Percentiles rank a stretch among this genome's conserved stretches.
These are phyloP conservation scores for Raphanus hybrid DNA, from an alignment of 441 rosid species.

Conservation along the genomic window DNA sequence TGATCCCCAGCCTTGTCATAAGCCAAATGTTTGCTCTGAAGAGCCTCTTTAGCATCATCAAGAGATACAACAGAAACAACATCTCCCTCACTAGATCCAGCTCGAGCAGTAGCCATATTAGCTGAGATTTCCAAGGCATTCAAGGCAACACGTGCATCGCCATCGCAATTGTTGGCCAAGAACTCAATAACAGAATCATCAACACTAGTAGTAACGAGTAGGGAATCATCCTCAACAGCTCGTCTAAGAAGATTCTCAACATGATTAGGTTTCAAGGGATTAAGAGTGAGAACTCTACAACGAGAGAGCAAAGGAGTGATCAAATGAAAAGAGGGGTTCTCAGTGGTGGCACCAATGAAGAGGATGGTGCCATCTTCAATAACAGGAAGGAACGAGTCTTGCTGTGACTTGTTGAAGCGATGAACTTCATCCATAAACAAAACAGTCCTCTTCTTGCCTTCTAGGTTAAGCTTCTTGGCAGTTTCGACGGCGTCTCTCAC, in stretches of 20 bases:
- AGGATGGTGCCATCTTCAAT: slow-evolving; percentile 87
- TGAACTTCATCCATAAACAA: slow-evolving; percentile 88
- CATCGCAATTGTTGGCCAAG: slow-evolving; percentile 68
- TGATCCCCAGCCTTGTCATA: slow-evolving; percentile 87
- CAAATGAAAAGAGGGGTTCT: slow-evolving; percentile 88
- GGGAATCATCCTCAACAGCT: slow-evolving; percentile 46
- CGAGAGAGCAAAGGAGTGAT: slow-evolving; percentile 79
- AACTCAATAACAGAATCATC: slow-evolving; percentile 56
- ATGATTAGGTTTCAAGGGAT: slow-evolving; percentile 65
- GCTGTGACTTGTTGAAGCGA: slow-evolving; percentile 83
- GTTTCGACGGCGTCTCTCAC: slow-evolving; percentile 74
- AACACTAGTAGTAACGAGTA: slow-evolving; percentile 39
- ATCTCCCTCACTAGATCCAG: background rate
- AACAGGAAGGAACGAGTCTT: slow-evolving; percentile 85
- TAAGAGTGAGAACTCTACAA: slow-evolving; percentile 68
- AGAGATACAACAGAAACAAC: slow-evolving; percentile 50
- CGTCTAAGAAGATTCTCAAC: slow-evolving; percentile 54
- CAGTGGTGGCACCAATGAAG: slow-evolving; percentile 85
- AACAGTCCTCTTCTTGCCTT: slow-evolving; percentile 57
- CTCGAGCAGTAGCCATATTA: slow-evolving; percentile 56
- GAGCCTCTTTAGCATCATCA: slow-evolving; percentile 87
- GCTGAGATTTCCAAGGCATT: slow-evolving; percentile 80
- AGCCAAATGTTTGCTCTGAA: slow-evolving; percentile 79
- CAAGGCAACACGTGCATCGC: slow-evolving; percentile 82
- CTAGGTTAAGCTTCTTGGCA: slow-evolving; percentile 57